Evolutionary conservation across 257 asterid species (phyloP), one percentile per base, ranked within the genome.

Genomic region (Anisodus acutangulus): DNA sequence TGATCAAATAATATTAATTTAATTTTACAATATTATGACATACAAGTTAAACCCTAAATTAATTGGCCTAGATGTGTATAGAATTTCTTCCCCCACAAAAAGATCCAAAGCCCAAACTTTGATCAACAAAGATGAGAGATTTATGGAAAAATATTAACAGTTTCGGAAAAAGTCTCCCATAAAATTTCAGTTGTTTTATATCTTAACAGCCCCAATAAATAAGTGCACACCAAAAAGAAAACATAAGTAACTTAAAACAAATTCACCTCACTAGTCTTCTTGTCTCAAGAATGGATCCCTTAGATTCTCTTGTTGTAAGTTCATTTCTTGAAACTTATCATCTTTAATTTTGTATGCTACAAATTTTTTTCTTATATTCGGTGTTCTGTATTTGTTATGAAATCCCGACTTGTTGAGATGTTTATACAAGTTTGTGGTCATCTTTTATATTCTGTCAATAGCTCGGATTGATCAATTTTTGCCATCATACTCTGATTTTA

Each of bases 111-210:
- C 26, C 26, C 26, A 22, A 22, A 22, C 26, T 22, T 69, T 68
- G 51, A 12, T 76, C 81, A 76, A 76, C 9, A 51, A 51, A 51
- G 63, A 76, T 63, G 81, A 76, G 63, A 51, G 81, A 22, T 76
- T 6, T 76, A 76, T 51, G 63, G 81, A 0, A 51, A 49, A 8
- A 22, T 76, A 6, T 66, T 3, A 76, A 76, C 81, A 51, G 45
- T 76, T 47, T 51, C 51, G 13, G 63, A 76, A 76, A 49, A 6
- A 76, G 47, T 76, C 81, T 76, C 12, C 11, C 22, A 76, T 22
- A 6, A 26, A 76, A 13, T 76, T 4, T 51, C 22, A 51, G 51
- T 76, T 49, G 39, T 76, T 76, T 22, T 22, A 76, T 1, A 76
- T 26, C 81, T 49, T 51, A 22, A 51, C 26, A 22, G 19, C 9